Conservation (phyloP, 1,284 basidiomycete genomes). For the Apiotrichum siamense region DNA sequence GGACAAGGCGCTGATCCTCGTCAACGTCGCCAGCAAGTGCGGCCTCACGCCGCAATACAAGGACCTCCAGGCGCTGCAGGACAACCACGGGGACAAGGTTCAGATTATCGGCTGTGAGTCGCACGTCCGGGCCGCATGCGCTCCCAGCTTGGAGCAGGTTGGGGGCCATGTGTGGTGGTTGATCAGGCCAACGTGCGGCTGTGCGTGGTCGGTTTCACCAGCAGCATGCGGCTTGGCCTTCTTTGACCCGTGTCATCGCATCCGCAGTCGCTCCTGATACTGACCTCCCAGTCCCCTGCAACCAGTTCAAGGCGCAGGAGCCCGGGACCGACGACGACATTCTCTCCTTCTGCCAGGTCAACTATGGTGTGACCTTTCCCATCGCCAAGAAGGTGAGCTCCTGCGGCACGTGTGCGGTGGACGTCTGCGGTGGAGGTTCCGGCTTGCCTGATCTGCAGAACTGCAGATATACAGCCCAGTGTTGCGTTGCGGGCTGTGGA, state of each 20-base stretch:
- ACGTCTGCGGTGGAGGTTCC: too few species aligned
- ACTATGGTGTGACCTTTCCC: slow-evolving; percentile 77
- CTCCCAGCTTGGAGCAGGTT: too few species aligned
- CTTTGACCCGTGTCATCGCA: neutral
- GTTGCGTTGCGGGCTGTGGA: too few species aligned
- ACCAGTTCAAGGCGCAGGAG: slow-evolving; percentile 56
- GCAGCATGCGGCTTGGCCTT: too few species aligned
- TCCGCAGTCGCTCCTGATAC: neutral
- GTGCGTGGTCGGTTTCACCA: too few species aligned
- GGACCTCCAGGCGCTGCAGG: slow-evolving; percentile 73
- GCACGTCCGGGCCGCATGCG: neutral
- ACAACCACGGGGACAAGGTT: slow-evolving; percentile 73
- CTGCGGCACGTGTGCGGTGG: neutral
- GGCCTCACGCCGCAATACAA: slow-evolving; percentile 83
- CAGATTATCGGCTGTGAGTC: slow-evolving; percentile 59
- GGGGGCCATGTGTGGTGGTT: too few species aligned
- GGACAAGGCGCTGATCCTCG: slow-evolving; percentile 43
- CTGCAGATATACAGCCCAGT: too few species aligned
- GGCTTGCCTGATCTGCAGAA: too few species aligned
- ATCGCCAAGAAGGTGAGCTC: slow-evolving; percentile 63
- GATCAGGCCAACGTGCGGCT: too few species aligned
- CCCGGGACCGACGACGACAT: slow-evolving; percentile 67
- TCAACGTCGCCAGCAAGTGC: slow-evolving; percentile 47
- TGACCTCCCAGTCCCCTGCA: slow-evolving; percentile 1
- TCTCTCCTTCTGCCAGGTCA: slow-evolving; percentile 54